These are phyloP conservation scores for Citrus reticulata DNA, from an alignment of 345 rosid species.

Conservation along the genomic window DNA sequence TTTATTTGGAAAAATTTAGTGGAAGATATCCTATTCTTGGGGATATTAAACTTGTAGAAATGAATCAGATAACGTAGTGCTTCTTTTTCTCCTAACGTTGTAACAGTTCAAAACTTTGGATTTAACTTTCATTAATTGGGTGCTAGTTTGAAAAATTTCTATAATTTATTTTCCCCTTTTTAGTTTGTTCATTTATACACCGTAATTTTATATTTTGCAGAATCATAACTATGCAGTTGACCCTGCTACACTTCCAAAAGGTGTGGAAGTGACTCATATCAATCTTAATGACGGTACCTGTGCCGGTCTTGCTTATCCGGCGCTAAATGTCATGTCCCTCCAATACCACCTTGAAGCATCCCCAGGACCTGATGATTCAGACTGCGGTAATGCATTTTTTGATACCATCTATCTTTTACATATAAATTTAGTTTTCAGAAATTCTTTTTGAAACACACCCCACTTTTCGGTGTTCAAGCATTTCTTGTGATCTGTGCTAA, in stretches of 20 bases:
- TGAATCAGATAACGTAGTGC: too few species aligned
- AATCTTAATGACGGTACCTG: slow-evolving; percentile 96
- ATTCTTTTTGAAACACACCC: background rate
- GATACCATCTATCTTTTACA: background rate
- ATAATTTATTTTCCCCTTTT: background rate
- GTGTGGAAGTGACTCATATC: slow-evolving; percentile 86
- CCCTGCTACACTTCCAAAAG: slow-evolving; percentile 78
- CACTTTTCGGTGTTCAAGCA: background rate
- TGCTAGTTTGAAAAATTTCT: background rate
- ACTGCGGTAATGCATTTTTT: slow-evolving; percentile 39
- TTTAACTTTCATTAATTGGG: background rate
- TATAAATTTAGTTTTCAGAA: background rate
- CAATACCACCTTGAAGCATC: slow-evolving; percentile 98
- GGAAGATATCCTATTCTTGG: background rate
- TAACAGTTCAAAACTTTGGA: background rate
- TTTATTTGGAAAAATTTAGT: background rate
- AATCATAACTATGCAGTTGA: slow-evolving; percentile 96
- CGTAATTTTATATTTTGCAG: slow-evolving; percentile 34
- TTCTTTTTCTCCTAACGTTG: background rate
- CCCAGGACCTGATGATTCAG: slow-evolving; percentile 97
- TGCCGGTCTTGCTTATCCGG: slow-evolving; percentile 87
- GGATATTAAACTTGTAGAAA: background rate
- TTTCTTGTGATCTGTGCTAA: background rate
- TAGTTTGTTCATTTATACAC: background rate
- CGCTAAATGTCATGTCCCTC: slow-evolving; percentile 73